A percentile compares a stretch with the other conserved stretches of the same genome.
phyloP scores from a whole-genome alignment of 169 alveolate genomes.

The Plasmodium gaboni region DNA sequence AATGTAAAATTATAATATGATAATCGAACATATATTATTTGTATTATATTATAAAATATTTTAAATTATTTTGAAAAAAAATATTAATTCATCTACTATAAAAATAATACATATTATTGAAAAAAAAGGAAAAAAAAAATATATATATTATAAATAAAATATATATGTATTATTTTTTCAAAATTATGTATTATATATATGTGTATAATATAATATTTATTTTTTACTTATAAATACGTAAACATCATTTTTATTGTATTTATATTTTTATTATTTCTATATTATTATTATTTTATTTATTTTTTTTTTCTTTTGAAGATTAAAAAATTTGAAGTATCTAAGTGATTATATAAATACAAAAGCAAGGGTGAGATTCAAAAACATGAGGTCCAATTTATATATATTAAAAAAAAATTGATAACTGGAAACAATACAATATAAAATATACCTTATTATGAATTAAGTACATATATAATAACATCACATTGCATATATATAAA shows the following conservation, averaged over 20 bases:
- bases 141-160: constrained; percentile 1
- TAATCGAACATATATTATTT: background rate
- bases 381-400: constrained; percentile 25
- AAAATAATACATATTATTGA: background rate
- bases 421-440: background rate
- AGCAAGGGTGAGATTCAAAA: constrained; percentile 5
- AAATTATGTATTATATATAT: background rate
- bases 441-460: too few relatives aligned
- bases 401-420: constrained; percentile 1
- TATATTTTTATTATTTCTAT: too few relatives aligned
- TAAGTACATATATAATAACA: too few relatives aligned
- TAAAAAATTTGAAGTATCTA: constrained; percentile 67
- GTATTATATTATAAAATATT: background rate
- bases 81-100: background rate
- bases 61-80: background rate
- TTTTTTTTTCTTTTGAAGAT: constrained; percentile 26
- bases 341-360: constrained; percentile 10
- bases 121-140: constrained; percentile 9
- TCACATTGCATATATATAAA: background rate
- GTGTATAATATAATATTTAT: too few relatives aligned
- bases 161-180: background rate
- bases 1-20: background rate
- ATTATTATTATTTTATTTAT: background rate
- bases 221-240: too few relatives aligned
- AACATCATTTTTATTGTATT: too few relatives aligned